Evolutionary conservation across 805 yeast species (phyloP), one percentile per base, ranked within the genome.

Genomic region (Naumovozyma dairenensis): DNA sequence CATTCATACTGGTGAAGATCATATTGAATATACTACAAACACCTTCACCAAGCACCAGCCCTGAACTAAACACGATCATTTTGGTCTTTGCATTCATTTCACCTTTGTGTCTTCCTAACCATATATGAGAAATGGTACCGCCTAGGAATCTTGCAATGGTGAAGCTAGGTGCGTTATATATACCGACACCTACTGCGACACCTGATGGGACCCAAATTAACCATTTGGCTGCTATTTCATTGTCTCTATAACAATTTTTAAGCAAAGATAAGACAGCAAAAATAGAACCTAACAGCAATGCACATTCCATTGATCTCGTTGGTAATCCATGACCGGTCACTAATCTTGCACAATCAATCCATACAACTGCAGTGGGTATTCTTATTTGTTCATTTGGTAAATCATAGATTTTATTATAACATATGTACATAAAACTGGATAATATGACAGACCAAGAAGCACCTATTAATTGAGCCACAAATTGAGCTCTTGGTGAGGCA

Each of bases 141-240:
- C 98, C 98, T 16, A 85, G 40, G 53, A 92, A 89, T 46, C 98
- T 67, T 1, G 97, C 97, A 29, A 89, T 64, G 0, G 97, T 92
- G 60, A 89, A 92, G 31, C 85, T 78, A 3, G 98, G 97, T 0
- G 87, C 70, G 55, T 92, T 92, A 57, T 89, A 92, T 40, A 89
- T 85, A 13, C 98, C 97, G 33, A 89, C 81, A 1, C 98, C 98
- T 13, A 87, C 96, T 2, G 98, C 96, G 18, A 92, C 93, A 9
- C 98, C 98, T 16, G 85, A 78, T 1, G 98, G 98, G 18, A 89
- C 60, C 60, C 70, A 83, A 2, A 67, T 60, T 5, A 53, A 20
- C 49, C 55, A 46, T 25, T 43, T 48, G 37, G 74, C 46, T 36
- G 65, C 65, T 31, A 57, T 59, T 32, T 66, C 62, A 14, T 30